Percentiles rank a stretch among this genome's conserved stretches.
Conservation (phyloP, 2,329 filamentous ascomycete genomes). For the Aspergillus jensenii region DNA sequence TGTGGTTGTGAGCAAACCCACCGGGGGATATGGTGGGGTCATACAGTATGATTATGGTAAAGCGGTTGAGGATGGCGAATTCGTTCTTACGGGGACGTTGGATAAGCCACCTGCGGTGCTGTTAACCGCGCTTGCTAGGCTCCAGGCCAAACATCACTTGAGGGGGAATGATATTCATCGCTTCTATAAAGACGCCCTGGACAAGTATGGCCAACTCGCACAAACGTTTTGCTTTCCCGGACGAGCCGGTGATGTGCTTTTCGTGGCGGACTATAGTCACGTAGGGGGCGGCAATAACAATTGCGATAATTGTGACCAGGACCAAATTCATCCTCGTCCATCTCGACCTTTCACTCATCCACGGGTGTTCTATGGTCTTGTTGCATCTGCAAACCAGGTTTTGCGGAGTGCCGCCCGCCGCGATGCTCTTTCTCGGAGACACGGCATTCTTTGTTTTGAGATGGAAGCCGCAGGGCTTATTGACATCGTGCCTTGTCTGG, state of each 20-base stretch:
- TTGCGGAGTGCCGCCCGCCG: neutral
- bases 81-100: neutral
- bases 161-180: neutral
- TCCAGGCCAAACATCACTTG: neutral
- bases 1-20: too few species aligned
- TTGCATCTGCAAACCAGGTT: neutral
- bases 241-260: neutral
- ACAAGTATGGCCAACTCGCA: neutral
- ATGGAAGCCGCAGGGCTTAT: neutral
- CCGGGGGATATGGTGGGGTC: too few species aligned
- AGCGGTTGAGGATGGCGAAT: neutral
- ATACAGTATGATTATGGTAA: neutral
- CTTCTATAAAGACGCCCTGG: too few species aligned
- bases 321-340: neutral
- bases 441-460: neutral
- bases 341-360: neutral
- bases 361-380: neutral
- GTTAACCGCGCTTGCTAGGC: neutral
- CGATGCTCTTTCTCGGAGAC: neutral
- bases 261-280: neutral
- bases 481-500: neutral
- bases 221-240: neutral
- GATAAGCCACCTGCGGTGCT: neutral
- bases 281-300: neutral
- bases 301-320: neutral